These are phyloP conservation scores for Fraxinus albicans DNA, from an alignment of 305 asterid genomes.

Conservation along the genomic window DNA sequence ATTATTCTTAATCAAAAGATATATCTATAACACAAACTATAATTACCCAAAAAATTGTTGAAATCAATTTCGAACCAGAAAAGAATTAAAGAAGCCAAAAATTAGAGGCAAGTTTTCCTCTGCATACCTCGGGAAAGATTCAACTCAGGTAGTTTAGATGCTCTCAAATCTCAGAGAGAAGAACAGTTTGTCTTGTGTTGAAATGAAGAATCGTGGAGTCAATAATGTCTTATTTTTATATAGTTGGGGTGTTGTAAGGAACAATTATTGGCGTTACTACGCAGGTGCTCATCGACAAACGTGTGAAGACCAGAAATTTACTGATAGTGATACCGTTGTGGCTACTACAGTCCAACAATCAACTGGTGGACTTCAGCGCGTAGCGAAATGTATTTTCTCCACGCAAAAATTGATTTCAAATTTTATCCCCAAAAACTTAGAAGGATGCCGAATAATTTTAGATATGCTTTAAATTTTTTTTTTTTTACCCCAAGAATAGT, in stretches of 20 bases:
- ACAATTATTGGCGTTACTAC: conserved; percentile 19
- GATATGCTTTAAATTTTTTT: too few species aligned
- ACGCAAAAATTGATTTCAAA: neutral
- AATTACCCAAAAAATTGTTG: neutral
- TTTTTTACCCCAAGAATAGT: neutral
- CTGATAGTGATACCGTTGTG: neutral
- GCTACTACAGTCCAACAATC: neutral
- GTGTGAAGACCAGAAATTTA: conserved; percentile 31
- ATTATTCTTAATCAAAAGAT: neutral
- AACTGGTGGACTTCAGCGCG: neutral
- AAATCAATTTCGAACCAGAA: neutral
- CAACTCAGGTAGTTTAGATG: neutral
- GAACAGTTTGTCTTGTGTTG: neutral
- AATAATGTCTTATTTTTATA: neutral
- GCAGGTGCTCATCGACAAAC: conserved; percentile 34
- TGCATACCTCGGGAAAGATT: neutral
- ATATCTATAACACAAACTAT: neutral
- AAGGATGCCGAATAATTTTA: too few species aligned
- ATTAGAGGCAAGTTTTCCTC: neutral
- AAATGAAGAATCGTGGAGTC: neutral
- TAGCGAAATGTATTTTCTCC: neutral
- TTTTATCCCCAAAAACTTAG: neutral
- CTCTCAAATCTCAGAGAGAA: neutral
- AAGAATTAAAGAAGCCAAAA: neutral
- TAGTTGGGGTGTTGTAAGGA: neutral